A percentile compares a stretch with the other conserved stretches of the same genome.
phyloP scores from a whole-genome alignment of 331 rosid genomes.

The Ulmus americana region DNA sequence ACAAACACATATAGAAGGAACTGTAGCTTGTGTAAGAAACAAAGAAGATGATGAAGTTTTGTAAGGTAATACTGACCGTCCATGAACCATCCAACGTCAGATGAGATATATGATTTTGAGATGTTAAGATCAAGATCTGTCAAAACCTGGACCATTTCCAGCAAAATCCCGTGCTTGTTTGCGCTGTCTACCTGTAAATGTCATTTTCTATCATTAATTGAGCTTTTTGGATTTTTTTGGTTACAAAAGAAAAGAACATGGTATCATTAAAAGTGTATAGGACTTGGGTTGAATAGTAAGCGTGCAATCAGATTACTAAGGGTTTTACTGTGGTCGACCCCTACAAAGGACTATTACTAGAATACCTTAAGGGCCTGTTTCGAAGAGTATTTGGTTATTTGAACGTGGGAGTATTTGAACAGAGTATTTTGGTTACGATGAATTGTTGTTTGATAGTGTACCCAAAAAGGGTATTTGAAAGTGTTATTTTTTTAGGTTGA shows the following conservation, averaged over 20 bases:
- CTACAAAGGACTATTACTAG: too few relatives aligned
- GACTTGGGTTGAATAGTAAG: neutral
- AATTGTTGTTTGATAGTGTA: too few relatives aligned
- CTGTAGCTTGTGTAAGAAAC: neutral
- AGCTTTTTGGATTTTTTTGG: neutral
- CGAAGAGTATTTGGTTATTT: too few relatives aligned
- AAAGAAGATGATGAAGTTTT: neutral
- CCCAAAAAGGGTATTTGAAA: too few relatives aligned
- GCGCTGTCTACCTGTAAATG: conserved; percentile 85
- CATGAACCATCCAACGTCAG: conserved; percentile 95
- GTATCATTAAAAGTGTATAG: neutral
- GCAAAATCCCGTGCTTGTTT: conserved; percentile 79
- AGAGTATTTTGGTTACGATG: too few relatives aligned
- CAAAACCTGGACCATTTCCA: conserved; percentile 91
- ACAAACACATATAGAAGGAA: neutral
- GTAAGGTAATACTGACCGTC: conserved; percentile 50
- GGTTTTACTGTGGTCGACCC: neutral
- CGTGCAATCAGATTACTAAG: neutral
- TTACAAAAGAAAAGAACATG: neutral
- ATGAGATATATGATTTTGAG: conserved; percentile 82
- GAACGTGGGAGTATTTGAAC: too few relatives aligned
- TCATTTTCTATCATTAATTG: conserved; percentile 7
- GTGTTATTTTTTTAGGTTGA: conserved; percentile 10
- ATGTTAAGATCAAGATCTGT: conserved; percentile 86
- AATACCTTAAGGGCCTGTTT: too few relatives aligned